Evolutionary conservation across 2,329 filamentous ascomycete genomes (phyloP).

Genomic region (Hortaea sp.): DNA sequence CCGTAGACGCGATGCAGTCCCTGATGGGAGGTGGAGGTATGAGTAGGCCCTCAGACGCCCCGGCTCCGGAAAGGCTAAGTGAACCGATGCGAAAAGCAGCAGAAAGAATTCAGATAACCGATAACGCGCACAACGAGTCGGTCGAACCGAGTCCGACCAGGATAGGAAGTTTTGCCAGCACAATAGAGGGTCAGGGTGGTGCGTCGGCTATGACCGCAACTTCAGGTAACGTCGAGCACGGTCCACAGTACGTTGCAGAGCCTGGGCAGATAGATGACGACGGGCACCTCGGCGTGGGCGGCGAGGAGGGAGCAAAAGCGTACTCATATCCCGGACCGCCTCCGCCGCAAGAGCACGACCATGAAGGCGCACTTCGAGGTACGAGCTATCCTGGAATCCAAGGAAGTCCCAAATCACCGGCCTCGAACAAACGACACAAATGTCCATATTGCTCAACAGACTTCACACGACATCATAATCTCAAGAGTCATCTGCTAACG

Average conservation of each 20-base stretch:
- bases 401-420: constrained; percentile 54
- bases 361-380: constrained; percentile 44
- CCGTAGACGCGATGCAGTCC: constrained; percentile 32
- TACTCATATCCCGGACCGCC: constrained; percentile 56
- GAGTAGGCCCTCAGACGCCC: constrained; percentile 35
- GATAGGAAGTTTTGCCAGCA: constrained; percentile 41
- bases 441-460: constrained; percentile 95
- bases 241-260: constrained; percentile 22
- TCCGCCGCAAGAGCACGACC: constrained; percentile 31
- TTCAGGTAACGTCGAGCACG: constrained; percentile 36
- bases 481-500: constrained; percentile 93
- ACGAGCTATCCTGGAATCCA: constrained; percentile 48
- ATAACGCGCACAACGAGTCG: constrained; percentile 32
- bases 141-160: constrained; percentile 45
- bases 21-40: constrained; percentile 35
- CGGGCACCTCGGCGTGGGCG: constrained; percentile 13
- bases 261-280: constrained; percentile 26
- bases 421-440: constrained; percentile 75
- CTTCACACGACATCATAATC: constrained; percentile 93
- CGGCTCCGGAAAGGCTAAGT: constrained; percentile 34
- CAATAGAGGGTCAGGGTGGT: constrained; percentile 36
- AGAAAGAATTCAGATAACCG: constrained; percentile 41
- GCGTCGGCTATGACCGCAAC: constrained; percentile 34
- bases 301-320: constrained; percentile 39
- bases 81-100: constrained; percentile 39